Conservation (phyloP, 495 filamentous ascomycete genomes). For the Trichoderma virens region DNA sequence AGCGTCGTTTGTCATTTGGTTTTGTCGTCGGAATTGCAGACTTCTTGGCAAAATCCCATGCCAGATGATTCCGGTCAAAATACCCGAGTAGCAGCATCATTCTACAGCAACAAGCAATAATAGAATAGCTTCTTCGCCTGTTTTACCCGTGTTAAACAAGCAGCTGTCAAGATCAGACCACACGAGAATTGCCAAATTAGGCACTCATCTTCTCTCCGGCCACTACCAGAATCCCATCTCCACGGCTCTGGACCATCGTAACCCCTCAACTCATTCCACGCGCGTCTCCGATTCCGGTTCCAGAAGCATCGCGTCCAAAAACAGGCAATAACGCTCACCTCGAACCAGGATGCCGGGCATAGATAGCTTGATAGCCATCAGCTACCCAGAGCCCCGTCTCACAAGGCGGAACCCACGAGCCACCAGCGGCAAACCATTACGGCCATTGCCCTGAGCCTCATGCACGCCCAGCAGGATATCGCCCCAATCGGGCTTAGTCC, state of each 20-base stretch:
- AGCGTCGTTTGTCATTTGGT: too few species aligned
- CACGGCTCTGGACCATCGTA: not conserved
- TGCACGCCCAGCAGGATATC: not conserved
- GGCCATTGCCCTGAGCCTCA: not conserved
- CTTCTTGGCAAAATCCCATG: too few species aligned
- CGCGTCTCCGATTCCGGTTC: not conserved
- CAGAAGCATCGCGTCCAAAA: not conserved
- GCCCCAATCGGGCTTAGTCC: not conserved
- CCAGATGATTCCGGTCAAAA: too few species aligned
- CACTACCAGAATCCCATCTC: too few species aligned
- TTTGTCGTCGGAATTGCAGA: too few species aligned
- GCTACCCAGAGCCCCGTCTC: not conserved
- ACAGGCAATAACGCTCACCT: not conserved
- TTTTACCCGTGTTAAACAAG: too few species aligned
- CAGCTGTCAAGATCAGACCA: not conserved
- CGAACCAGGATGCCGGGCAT: not conserved
- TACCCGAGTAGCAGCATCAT: too few species aligned
- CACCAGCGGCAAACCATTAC: not conserved
- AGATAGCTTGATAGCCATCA: not conserved
- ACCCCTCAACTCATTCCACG: not conserved
- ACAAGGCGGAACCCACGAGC: not conserved
- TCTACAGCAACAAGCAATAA: too few species aligned
- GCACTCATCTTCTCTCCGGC: not conserved
- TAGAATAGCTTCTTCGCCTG: too few species aligned
- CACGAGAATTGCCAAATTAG: not conserved